phyloP scores from a whole-genome alignment of 768 basidiomycete species.

The Nidula microcarpa region DNA sequence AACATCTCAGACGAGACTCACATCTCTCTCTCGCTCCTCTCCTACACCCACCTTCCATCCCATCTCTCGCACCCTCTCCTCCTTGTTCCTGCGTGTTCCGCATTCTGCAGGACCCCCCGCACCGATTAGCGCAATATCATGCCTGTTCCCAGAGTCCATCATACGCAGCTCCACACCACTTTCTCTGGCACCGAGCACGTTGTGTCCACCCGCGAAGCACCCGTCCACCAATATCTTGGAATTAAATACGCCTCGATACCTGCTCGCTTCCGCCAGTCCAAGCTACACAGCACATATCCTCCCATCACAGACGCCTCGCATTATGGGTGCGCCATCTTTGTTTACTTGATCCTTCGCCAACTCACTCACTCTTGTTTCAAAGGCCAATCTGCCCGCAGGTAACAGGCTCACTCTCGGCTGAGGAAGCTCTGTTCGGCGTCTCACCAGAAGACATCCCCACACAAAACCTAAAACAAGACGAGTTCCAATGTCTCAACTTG shows the following conservation, averaged over 20 bases:
- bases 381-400: slow-evolving; percentile 79
- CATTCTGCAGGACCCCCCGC: slow-evolving; percentile 16
- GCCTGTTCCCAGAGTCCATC: slow-evolving; percentile 35
- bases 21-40: no score
- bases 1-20: no score
- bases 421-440: slow-evolving; percentile 63
- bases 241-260: slow-evolving; percentile 76
- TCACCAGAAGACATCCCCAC: slow-evolving; percentile 47
- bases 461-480: slow-evolving; percentile 59
- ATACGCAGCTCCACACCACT: slow-evolving; percentile 54
- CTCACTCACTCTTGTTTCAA: slow-evolving; percentile 2
- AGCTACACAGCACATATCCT: slow-evolving; percentile 55
- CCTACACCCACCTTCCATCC: no score
- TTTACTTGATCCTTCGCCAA: slow-evolving; percentile 1
- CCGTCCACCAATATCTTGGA: slow-evolving; percentile 71
- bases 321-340: slow-evolving; percentile 50
- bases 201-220: slow-evolving; percentile 49
- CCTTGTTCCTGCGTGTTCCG: no score
- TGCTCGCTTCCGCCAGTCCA: slow-evolving; percentile 74
- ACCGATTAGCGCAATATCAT: slow-evolving; percentile 13
- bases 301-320: slow-evolving; percentile 58
- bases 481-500: slow-evolving; percentile 78
- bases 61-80: no score
- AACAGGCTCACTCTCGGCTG: slow-evolving; percentile 36
- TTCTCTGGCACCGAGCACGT: slow-evolving; percentile 66